A percentile compares a stretch with the other conserved stretches of the same genome.
Conservation (phyloP, 495 filamentous ascomycete genomes). For the Penicillium cosmopolitanum region DNA sequence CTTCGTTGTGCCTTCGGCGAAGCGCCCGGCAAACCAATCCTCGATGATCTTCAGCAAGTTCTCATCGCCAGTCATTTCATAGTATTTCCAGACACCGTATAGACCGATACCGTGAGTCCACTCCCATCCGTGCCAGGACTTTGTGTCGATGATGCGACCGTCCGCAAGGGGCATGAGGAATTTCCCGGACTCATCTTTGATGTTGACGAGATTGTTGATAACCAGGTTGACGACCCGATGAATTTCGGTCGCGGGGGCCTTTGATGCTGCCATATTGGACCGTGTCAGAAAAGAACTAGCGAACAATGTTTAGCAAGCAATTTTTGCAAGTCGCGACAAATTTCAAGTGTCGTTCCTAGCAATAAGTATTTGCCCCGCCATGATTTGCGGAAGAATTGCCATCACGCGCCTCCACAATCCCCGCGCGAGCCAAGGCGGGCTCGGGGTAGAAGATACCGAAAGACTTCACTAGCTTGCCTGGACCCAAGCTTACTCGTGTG, state of each 20-base stretch:
- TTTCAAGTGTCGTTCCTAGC: not conserved
- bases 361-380: constrained; percentile 14
- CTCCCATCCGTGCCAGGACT: constrained; percentile 79
- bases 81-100: constrained; percentile 79
- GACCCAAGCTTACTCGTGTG: constrained; percentile 1
- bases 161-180: constrained; percentile 68
- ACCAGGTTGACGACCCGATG: constrained; percentile 61
- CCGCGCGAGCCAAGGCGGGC: constrained; percentile 21
- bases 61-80: constrained; percentile 61
- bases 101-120: constrained; percentile 81
- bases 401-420: constrained; percentile 12
- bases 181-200: constrained; percentile 68
- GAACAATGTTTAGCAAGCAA: not conserved
- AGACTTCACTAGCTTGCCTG: not conserved
- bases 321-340: not conserved
- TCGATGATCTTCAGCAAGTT: constrained; percentile 60
- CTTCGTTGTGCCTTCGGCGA: constrained; percentile 71
- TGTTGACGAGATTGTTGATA: constrained; percentile 69
- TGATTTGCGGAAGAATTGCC: constrained; percentile 23
- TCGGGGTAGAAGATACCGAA: constrained; percentile 24
- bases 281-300: not conserved
- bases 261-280: constrained; percentile 27
- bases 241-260: constrained; percentile 40
- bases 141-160: constrained; percentile 76
- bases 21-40: constrained; percentile 67